Conservation (phyloP, 257 asterid species). For the Nicotiana tomentosiformis region DNA sequence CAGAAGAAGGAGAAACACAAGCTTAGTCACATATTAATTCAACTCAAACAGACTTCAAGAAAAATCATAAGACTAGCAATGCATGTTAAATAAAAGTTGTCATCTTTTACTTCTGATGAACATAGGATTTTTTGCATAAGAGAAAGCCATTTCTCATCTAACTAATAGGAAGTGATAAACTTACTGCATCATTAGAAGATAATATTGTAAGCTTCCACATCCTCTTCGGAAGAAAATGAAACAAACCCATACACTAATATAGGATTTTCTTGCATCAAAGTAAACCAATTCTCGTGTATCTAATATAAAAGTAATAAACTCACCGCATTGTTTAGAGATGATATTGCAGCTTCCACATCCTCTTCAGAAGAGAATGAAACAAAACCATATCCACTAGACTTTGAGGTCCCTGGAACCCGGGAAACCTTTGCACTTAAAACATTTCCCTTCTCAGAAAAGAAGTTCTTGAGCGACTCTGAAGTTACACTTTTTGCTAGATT, state of each 20-base stretch:
- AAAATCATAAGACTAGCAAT: background rate
- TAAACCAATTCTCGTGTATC: too few relatives aligned
- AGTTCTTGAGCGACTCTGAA: conserved; percentile 46
- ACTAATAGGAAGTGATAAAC: too few relatives aligned
- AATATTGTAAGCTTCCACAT: too few relatives aligned
- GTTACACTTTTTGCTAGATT: conserved; percentile 85
- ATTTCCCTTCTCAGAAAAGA: conserved; percentile 67
- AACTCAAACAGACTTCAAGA: background rate
- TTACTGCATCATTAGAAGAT: too few relatives aligned
- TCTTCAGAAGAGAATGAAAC: conserved; percentile 79
- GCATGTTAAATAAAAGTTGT: too few relatives aligned
- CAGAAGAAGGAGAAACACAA: background rate
- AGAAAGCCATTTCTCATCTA: background rate
- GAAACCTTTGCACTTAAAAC: conserved; percentile 81
- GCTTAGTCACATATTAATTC: background rate
- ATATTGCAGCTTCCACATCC: conserved; percentile 84
- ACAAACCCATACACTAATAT: too few relatives aligned
- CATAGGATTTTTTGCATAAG: too few relatives aligned
- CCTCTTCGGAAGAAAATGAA: too few relatives aligned
- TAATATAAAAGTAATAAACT: background rate
- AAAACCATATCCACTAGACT: conserved; percentile 89
- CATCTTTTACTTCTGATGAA: background rate
- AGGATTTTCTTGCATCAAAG: too few relatives aligned
- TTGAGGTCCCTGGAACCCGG: conserved; percentile 79
- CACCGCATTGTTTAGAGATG: conserved; percentile 65